Percentiles rank a stretch among this genome's conserved stretches.
Evolutionary conservation across 2,329 filamentous ascomycete species (phyloP).

Genomic region (Alternaria tenuissima): DNA sequence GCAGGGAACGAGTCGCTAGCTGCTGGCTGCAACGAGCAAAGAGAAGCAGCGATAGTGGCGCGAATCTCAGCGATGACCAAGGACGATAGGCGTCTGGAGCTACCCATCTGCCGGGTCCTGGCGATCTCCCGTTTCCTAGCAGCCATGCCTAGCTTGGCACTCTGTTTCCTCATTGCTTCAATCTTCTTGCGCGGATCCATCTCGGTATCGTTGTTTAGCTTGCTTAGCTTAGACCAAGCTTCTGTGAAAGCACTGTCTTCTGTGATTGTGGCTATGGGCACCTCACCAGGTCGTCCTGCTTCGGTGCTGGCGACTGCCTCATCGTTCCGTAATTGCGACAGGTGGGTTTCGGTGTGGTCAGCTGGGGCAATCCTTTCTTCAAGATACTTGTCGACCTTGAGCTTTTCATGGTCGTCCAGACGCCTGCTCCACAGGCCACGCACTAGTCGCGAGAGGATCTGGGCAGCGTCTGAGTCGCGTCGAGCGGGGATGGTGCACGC

Average conservation of each 20-base stretch:
- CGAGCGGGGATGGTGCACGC: constrained; percentile 32
- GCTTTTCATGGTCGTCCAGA: constrained; percentile 34
- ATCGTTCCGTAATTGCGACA: constrained; percentile 10
- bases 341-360: constrained; percentile 7
- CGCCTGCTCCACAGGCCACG: constrained; percentile 35
- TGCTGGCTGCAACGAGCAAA: constrained; percentile 48
- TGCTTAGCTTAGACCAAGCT: constrained; percentile 18
- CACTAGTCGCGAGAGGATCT: constrained; percentile 35
- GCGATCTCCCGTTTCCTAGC: constrained; percentile 25
- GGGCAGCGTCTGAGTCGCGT: constrained; percentile 27
- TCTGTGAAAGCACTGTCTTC: constrained; percentile 13
- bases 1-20: constrained; percentile 57
- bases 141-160: constrained; percentile 19
- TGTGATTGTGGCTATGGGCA: constrained; percentile 1
- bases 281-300: constrained; percentile 4
- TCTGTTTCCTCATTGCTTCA: constrained; percentile 24
- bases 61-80: constrained; percentile 56
- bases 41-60: constrained; percentile 60
- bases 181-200: constrained; percentile 15
- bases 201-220: constrained; percentile 18
- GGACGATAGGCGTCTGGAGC: constrained; percentile 32
- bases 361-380: constrained; percentile 20
- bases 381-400: constrained; percentile 31
- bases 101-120: constrained; percentile 19
- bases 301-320: constrained; percentile 13